phyloP scores from a whole-genome alignment of 371 early-diverging fungal genomes.

The Choanephora cucurbitarum region DNA sequence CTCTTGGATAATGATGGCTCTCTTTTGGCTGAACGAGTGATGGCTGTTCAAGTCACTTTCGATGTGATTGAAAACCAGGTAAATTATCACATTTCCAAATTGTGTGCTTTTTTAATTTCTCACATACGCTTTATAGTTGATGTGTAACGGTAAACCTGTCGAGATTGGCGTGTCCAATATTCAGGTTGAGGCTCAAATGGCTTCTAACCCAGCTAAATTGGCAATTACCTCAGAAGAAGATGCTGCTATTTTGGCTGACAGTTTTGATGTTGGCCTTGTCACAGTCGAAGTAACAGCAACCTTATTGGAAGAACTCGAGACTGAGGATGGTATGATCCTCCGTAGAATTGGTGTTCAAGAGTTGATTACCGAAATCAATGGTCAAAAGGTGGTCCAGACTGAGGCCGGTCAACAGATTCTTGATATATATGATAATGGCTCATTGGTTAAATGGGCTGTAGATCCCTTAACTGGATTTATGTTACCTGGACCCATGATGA shows the following conservation, averaged over 20 bases:
- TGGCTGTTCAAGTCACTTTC: constrained; percentile 70
- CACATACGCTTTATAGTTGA: too few species aligned
- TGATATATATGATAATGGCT: constrained; percentile 53
- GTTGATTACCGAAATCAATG: constrained; percentile 70
- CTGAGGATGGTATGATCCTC: constrained; percentile 56
- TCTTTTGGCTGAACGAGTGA: constrained; percentile 65
- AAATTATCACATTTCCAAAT: background rate
- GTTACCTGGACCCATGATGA: constrained; percentile 27
- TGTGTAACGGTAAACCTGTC: constrained; percentile 63
- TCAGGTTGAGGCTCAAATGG: constrained; percentile 63
- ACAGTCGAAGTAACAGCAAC: constrained; percentile 68
- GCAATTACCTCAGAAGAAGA: constrained; percentile 56
- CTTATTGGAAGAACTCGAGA: constrained; percentile 51
- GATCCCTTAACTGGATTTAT: constrained; percentile 50
- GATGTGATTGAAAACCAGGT: constrained; percentile 65
- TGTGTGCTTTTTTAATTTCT: too few species aligned
- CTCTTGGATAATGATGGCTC: constrained; percentile 67
- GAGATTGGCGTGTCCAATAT: constrained; percentile 60
- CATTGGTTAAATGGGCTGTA: constrained; percentile 48
- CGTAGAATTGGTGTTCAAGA: constrained; percentile 65
- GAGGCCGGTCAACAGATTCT: constrained; percentile 70
- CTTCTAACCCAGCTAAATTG: constrained; percentile 44
- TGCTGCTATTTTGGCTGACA: constrained; percentile 46
- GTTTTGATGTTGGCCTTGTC: constrained; percentile 71
- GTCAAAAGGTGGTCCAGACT: constrained; percentile 67